These are phyloP conservation scores for Ogataea corticis DNA, from an alignment of 805 yeast species.

Conservation along the genomic window DNA sequence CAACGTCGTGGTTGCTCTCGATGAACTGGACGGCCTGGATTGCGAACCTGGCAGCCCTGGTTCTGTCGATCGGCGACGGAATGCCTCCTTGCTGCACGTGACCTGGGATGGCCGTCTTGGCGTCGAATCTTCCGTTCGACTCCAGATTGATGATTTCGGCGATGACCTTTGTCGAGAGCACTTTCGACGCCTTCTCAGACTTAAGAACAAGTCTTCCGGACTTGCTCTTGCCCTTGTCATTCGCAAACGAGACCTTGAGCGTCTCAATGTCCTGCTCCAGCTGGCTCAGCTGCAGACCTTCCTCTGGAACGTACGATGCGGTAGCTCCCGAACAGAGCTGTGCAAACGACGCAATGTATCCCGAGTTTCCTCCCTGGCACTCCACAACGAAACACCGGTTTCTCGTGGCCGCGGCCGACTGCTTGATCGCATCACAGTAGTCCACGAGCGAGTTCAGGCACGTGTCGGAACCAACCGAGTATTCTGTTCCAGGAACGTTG, in stretches of 20 bases:
- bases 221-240: conserved; percentile 62
- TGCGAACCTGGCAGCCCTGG: conserved; percentile 70
- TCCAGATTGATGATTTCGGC: conserved; percentile 71
- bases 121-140: conserved; percentile 65
- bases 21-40: conserved; percentile 69
- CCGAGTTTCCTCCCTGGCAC: conserved; percentile 84
- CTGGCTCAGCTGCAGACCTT: conserved; percentile 58
- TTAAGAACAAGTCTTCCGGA: conserved; percentile 70
- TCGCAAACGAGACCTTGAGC: conserved; percentile 57
- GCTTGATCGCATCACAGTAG: conserved; percentile 91
- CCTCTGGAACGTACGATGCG: conserved; percentile 77
- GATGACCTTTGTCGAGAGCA: conserved; percentile 64
- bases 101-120: conserved; percentile 81
- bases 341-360: conserved; percentile 70
- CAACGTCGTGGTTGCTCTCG: conserved; percentile 41
- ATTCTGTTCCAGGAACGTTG: conserved; percentile 98
- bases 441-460: conserved; percentile 88
- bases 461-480: conserved; percentile 93
- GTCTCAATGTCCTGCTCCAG: conserved; percentile 65
- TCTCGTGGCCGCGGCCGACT: conserved; percentile 76
- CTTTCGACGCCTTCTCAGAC: conserved; percentile 66
- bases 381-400: conserved; percentile 79
- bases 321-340: conserved; percentile 72
- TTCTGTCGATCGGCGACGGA: conserved; percentile 78
- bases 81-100: conserved; percentile 84